Evolutionary conservation across 176 grass and related monocot species (phyloP).

Genomic region (Luzula sylvatica): DNA sequence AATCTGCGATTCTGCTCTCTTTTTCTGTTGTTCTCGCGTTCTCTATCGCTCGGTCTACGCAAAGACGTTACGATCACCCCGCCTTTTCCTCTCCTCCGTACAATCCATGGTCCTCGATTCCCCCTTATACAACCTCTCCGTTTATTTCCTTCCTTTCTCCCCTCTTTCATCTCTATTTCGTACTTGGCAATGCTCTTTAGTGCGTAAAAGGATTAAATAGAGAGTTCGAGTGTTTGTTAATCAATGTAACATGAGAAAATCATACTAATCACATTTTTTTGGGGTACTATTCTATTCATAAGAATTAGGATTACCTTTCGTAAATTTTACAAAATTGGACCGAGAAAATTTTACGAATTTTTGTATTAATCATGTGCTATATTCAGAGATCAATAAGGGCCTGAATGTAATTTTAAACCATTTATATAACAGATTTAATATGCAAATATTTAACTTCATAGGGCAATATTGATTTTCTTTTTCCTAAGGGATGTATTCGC

Average conservation of each 20-base stretch:
- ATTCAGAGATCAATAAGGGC: too few species aligned
- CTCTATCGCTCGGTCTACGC: slow-evolving; percentile 49
- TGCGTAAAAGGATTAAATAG: background rate
- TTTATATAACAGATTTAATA: too few species aligned
- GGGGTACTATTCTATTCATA: slow-evolving; percentile 16
- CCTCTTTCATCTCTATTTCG: slow-evolving; percentile 18
- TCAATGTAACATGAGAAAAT: background rate
- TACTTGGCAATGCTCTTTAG: background rate
- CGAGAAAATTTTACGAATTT: too few species aligned
- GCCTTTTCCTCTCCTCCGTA: slow-evolving; percentile 32
- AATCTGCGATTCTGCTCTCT: slow-evolving; percentile 50
- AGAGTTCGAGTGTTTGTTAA: background rate
- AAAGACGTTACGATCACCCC: slow-evolving; percentile 39
- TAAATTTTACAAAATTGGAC: too few species aligned
- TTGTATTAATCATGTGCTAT: too few species aligned
- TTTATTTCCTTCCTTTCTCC: slow-evolving; percentile 3
- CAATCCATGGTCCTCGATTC: slow-evolving; percentile 69
- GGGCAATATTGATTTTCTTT: too few species aligned
- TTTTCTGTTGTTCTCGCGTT: slow-evolving; percentile 79
- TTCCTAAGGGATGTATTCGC: too few species aligned
- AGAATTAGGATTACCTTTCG: too few species aligned
- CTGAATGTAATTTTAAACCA: too few species aligned
- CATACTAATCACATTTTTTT: background rate
- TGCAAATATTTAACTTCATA: too few species aligned
- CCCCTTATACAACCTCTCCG: slow-evolving; percentile 55